Base-by-base conservation (phyloP, 2,329 filamentous ascomycete genomes). In the Talaromyces sp. region DNA sequence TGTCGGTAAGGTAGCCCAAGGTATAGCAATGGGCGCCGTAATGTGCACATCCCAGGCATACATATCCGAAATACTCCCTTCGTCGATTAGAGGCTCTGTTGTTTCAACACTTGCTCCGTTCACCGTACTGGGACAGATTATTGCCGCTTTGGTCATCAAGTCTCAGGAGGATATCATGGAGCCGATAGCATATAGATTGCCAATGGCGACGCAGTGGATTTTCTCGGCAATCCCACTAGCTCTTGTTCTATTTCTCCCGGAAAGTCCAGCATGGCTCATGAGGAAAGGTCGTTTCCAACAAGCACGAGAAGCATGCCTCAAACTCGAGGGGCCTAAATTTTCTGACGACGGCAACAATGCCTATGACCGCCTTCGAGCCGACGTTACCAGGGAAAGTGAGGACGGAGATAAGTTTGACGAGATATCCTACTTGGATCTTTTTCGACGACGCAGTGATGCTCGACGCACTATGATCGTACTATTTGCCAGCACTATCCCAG, bases 191-290 rank as follows among this genome's bases (percentile, higher is more conserved):
- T 63, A 79, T 78, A 64, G 77, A 63, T 82, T 83, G 60, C 81
- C 81, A 1, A 83, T 82, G 62, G 78, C 76, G 6, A 66, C 83
- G 14, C 81, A 83, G 65, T 82, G 81, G 81, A 81, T 82, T 74
- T 82, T 80, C 80, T 81, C 81, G 1, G 66, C 81, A 44, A 81
- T 81, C 2, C 73, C 82, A 3, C 70, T 80, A 28, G 69, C 81
- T 55, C 79, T 76, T 3, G 77, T 81, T 31, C 69, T 71, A n/a
- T 61, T 65, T 34, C 44, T 55, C 10, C 62, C 62, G 16, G 64
- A 65, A 36, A 62, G 59, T 10, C 64, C 64, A 27, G 64, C 60
- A 60, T 65, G 63, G 61, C 57, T 65, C 3, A 44, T 61, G 4
- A 60, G 57, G 27, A 64, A 63, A 34, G 59, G 59, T 12, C 56